A percentile compares a stretch with the other conserved stretches of the same genome.
These are phyloP conservation scores for Cadophora sp. DNA, from an alignment of 2,329 filamentous ascomycete species.

Conservation along the genomic window DNA sequence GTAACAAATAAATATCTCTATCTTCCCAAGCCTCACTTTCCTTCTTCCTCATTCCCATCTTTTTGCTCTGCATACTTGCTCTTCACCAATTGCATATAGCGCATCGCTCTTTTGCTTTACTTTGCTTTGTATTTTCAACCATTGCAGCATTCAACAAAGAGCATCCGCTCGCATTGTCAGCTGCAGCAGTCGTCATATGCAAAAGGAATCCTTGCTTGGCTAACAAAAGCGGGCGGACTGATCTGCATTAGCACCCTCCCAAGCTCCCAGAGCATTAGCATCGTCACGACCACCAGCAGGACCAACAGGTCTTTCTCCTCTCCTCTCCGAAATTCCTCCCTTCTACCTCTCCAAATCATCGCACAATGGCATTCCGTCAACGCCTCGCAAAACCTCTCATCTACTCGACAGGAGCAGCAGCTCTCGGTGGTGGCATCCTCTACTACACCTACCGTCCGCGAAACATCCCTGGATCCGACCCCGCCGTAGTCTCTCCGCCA, in stretches of 20 bases:
- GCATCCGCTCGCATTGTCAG: not conserved
- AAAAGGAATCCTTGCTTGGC: conserved; percentile 19
- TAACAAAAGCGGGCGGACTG: conserved; percentile 30
- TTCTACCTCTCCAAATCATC: not conserved
- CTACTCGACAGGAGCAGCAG: conserved; percentile 56
- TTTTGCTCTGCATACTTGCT: not conserved
- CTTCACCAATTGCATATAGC: not conserved
- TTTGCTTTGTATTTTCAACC: conserved; percentile 5
- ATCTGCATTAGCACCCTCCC: conserved; percentile 27
- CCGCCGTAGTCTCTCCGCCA: conserved; percentile 72
- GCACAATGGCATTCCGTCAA: conserved; percentile 46
- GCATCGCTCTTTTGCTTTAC: conserved; percentile 3
- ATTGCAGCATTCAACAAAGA: conserved; percentile 2
- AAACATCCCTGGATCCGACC: conserved; percentile 74
- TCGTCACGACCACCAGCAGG: conserved; percentile 21
- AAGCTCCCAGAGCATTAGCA: conserved; percentile 18
- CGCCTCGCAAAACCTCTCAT: conserved; percentile 57
- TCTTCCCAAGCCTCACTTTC: not conserved
- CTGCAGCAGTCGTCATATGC: conserved; percentile 2
- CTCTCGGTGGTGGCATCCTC: conserved; percentile 54
- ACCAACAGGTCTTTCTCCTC: conserved; percentile 22
- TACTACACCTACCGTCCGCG: conserved; percentile 70
- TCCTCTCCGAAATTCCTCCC: conserved; percentile 32
- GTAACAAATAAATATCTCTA: not conserved
- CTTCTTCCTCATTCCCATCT: not conserved